These are phyloP conservation scores for Dacryopinax primogenitus DNA, from an alignment of 768 basidiomycete species.

Conservation along the genomic window DNA sequence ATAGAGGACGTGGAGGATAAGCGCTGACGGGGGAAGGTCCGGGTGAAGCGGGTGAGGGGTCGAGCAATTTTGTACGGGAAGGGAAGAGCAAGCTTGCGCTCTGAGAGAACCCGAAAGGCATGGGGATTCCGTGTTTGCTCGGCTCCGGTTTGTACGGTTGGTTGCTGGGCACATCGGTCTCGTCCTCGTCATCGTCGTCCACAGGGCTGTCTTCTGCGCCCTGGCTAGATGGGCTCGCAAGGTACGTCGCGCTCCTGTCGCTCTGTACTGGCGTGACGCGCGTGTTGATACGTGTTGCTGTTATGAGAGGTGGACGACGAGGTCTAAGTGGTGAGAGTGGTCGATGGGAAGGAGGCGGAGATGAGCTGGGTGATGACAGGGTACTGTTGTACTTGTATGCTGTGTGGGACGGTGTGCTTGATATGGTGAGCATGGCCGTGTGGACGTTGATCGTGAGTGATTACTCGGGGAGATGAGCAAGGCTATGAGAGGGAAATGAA, in stretches of 20 bases:
- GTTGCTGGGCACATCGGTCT: neutral
- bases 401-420: neutral
- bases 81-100: neutral
- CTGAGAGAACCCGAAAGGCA: neutral
- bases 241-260: conserved; percentile 5
- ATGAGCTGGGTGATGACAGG: neutral
- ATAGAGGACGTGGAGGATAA: neutral
- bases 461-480: no score
- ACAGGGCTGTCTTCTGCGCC: conserved; percentile 4
- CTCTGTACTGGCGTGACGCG: neutral
- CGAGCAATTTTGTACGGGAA: neutral
- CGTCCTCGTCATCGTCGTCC: neutral
- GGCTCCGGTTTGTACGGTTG: neutral
- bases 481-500: no score
- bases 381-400: neutral
- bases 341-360: neutral
- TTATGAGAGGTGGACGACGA: neutral
- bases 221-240: neutral
- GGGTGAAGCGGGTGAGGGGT: neutral
- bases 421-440: neutral
- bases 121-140: neutral
- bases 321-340: neutral
- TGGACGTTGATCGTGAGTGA: no score
- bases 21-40: neutral
- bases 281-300: neutral